Percentiles rank a stretch among this genome's conserved stretches.
phyloP scores from a whole-genome alignment of 805 yeast species.

The Candida sphagnicola region DNA sequence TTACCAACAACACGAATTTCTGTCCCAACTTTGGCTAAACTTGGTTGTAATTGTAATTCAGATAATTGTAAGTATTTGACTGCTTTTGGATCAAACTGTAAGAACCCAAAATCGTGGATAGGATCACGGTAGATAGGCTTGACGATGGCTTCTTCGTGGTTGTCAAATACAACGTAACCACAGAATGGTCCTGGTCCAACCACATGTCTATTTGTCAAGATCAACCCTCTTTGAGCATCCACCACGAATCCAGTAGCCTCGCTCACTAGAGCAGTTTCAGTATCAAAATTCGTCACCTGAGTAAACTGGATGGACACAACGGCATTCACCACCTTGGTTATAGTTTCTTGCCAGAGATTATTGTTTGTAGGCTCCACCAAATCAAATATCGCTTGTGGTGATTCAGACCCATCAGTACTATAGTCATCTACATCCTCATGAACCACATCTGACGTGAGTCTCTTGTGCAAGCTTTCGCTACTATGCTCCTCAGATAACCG shows the following conservation, averaged over 20 bases:
- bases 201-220: conserved; percentile 89
- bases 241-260: conserved; percentile 98
- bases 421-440: conserved; percentile 4
- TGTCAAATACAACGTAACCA: conserved; percentile 89
- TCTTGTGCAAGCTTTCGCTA: conserved; percentile 5
- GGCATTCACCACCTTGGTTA: conserved; percentile 73
- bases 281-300: conserved; percentile 82
- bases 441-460: neutral
- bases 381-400: conserved; percentile 12
- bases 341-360: conserved; percentile 70
- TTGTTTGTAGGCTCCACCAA: conserved; percentile 7
- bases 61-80: conserved; percentile 72
- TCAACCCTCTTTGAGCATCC: conserved; percentile 75
- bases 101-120: conserved; percentile 90
- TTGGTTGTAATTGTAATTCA: conserved; percentile 70
- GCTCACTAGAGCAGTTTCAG: conserved; percentile 73
- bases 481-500: conserved; percentile 6
- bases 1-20: conserved; percentile 95
- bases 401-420: conserved; percentile 10
- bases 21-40: conserved; percentile 83
- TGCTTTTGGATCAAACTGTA: conserved; percentile 67
- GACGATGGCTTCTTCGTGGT: conserved; percentile 89
- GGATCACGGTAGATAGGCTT: conserved; percentile 89
- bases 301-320: conserved; percentile 90
- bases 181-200: conserved; percentile 94